Evolutionary conservation across 2,329 filamentous ascomycete species (phyloP).

Genomic region (Fusarium tjaetaba): DNA sequence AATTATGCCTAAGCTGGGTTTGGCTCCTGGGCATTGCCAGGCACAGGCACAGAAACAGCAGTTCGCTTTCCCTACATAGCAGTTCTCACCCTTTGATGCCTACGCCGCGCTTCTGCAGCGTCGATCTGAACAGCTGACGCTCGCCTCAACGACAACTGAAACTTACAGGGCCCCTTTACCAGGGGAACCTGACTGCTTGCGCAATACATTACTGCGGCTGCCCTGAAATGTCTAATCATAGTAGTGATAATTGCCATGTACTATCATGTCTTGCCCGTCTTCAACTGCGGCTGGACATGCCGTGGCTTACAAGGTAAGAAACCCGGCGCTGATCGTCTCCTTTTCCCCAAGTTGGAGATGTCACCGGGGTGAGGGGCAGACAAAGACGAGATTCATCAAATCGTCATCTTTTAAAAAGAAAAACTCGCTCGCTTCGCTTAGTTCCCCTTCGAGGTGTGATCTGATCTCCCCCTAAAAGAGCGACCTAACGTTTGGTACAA

Average conservation of each 20-base stretch:
- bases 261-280: slow-evolving; percentile 3
- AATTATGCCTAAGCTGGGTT: not conserved
- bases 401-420: slow-evolving; percentile 26
- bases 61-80: slow-evolving; percentile 16
- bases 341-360: slow-evolving; percentile 18
- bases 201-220: not conserved
- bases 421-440: slow-evolving; percentile 5
- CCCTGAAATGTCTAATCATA: slow-evolving; percentile 5
- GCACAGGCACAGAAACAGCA: not conserved
- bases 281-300: slow-evolving; percentile 6
- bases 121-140: slow-evolving; percentile 33
- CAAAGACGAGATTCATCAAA: slow-evolving; percentile 9
- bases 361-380: slow-evolving; percentile 5
- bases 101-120: slow-evolving; percentile 23
- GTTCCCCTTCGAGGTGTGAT: not conserved
- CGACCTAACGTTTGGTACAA: slow-evolving; percentile 7
- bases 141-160: slow-evolving; percentile 33
- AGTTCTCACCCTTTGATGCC: slow-evolving; percentile 11
- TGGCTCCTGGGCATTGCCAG: not conserved
- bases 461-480: slow-evolving; percentile 9
- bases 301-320: slow-evolving; percentile 20
- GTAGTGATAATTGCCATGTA: not conserved
- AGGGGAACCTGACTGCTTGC: slow-evolving; percentile 6
- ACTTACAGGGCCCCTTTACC: slow-evolving; percentile 21
- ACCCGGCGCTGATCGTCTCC: slow-evolving; percentile 13